Evolutionary conservation across 2,329 filamentous ascomycete species (phyloP).

Genomic region (Sporothrix brasiliensis): DNA sequence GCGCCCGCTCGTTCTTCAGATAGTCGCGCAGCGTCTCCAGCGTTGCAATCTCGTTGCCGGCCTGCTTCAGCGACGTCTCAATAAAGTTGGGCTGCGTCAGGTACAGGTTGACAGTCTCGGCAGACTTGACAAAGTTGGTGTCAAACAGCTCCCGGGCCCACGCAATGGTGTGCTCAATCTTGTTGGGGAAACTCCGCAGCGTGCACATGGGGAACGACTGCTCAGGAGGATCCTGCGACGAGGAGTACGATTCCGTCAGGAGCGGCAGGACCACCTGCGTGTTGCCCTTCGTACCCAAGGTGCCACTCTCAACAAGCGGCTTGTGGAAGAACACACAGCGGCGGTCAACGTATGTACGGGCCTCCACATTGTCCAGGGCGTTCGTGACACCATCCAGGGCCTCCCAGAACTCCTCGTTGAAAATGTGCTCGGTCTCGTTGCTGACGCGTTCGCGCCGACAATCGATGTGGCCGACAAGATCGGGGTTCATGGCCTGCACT

Average conservation of each 20-base stretch:
- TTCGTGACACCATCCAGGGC: slow-evolving; percentile 90
- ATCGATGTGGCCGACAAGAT: slow-evolving; percentile 81
- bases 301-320: slow-evolving; percentile 92
- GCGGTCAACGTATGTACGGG: slow-evolving; percentile 92
- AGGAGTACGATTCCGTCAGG: slow-evolving; percentile 93
- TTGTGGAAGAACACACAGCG: slow-evolving; percentile 99
- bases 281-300: slow-evolving; percentile 98
- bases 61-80: slow-evolving; percentile 82
- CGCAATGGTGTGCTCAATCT: slow-evolving; percentile 97
- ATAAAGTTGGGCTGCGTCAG: slow-evolving; percentile 90
- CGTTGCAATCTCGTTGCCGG: slow-evolving; percentile 92
- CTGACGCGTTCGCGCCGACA: slow-evolving; percentile 88
- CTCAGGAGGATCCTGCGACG: slow-evolving; percentile 93
- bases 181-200: slow-evolving; percentile 93
- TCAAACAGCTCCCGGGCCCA: slow-evolving; percentile 98
- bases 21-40: slow-evolving; percentile 88
- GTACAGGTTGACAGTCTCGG: slow-evolving; percentile 93
- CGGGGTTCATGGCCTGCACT: slow-evolving; percentile 95
- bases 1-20: slow-evolving; percentile 86
- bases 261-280: slow-evolving; percentile 91
- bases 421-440: slow-evolving; percentile 87
- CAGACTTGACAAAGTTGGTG: slow-evolving; percentile 87
- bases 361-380: slow-evolving; percentile 95
- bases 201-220: slow-evolving; percentile 99
- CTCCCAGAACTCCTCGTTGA: slow-evolving; percentile 92